Percentiles rank a stretch among this genome's conserved stretches.
Evolutionary conservation across 805 yeast genomes (phyloP).

Genomic region (Metschnikowia dekortorum): DNA sequence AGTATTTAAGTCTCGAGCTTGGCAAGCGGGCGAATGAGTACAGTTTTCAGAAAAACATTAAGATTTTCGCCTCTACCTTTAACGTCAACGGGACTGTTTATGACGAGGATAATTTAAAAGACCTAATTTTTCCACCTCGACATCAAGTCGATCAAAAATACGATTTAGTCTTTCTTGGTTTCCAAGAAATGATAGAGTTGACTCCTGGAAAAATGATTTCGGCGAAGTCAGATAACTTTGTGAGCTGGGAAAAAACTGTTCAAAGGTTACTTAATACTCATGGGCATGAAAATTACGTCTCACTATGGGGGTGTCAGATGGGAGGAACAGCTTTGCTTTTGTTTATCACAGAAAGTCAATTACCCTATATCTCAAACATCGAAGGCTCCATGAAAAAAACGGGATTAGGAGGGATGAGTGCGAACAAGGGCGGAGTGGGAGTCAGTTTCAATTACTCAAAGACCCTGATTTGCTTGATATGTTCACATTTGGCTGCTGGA

Average conservation of each 20-base stretch:
- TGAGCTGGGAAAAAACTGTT: conserved; percentile 64
- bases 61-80: conserved; percentile 47
- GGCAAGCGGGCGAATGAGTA: conserved; percentile 37
- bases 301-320: conserved; percentile 72
- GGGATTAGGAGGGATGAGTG: conserved; percentile 89
- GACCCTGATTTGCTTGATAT: conserved; percentile 72
- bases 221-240: conserved; percentile 59
- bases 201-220: conserved; percentile 79
- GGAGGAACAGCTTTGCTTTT: conserved; percentile 80
- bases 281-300: conserved; percentile 43
- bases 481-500: conserved; percentile 94
- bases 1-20: conserved; percentile 43
- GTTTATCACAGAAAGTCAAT: conserved; percentile 54
- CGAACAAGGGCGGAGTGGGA: conserved; percentile 76
- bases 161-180: conserved; percentile 76
- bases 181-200: conserved; percentile 85
- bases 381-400: conserved; percentile 80
- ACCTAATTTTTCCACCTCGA: conserved; percentile 44
- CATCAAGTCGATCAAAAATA: conserved; percentile 34
- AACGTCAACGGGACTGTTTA: conserved; percentile 49
- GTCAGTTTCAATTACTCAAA: conserved; percentile 62
- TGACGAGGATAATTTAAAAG: conserved; percentile 37
- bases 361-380: conserved; percentile 52
- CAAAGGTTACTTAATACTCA: conserved; percentile 40
- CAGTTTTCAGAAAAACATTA: conserved; percentile 36